Conservation (phyloP, 1,139 yeast species). For the Scheffersomyces lignicola region DNA sequence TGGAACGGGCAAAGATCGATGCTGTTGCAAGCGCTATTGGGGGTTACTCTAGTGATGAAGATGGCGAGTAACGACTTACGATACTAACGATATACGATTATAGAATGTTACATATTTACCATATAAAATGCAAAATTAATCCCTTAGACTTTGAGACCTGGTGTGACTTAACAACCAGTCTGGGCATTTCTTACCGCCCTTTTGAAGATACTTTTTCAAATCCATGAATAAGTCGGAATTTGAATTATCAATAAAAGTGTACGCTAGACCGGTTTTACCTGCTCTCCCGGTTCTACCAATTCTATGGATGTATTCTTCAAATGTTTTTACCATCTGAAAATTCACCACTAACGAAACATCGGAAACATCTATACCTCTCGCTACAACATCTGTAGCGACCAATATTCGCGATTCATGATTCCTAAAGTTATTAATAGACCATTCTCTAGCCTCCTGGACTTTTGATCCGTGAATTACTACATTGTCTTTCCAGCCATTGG, state of each 20-base stretch:
- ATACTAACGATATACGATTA: no score
- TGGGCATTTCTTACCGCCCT: slow-evolving; percentile 51
- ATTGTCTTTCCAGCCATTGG: slow-evolving; percentile 45
- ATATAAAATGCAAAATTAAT: slow-evolving; percentile 6
- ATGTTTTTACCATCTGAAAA: slow-evolving; percentile 74
- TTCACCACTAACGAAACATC: slow-evolving; percentile 83
- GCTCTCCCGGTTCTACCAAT: slow-evolving; percentile 98
- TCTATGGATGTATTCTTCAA: slow-evolving; percentile 88
- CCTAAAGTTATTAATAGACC: slow-evolving; percentile 66
- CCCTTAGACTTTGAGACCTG: slow-evolving; percentile 14
- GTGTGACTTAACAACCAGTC: slow-evolving; percentile 46
- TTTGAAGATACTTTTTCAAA: slow-evolving; percentile 50
- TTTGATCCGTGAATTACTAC: slow-evolving; percentile 84
- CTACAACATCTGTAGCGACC: slow-evolving; percentile 95
- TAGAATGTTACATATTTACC: slow-evolving; percentile 15
- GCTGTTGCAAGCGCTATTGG: slow-evolving; percentile 11
- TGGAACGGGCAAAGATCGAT: slow-evolving; percentile 8
- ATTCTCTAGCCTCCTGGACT: slow-evolving; percentile 83
- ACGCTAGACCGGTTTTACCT: slow-evolving; percentile 73
- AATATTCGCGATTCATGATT: slow-evolving; percentile 61
- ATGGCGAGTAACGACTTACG: slow-evolving; percentile 11
- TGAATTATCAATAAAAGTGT: slow-evolving; percentile 64
- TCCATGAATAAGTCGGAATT: slow-evolving; percentile 56
- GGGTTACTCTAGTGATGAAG: slow-evolving; percentile 29
- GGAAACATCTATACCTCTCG: slow-evolving; percentile 92